Conservation (phyloP, 139 green algal species). For the Chlorella sp. region DNA sequence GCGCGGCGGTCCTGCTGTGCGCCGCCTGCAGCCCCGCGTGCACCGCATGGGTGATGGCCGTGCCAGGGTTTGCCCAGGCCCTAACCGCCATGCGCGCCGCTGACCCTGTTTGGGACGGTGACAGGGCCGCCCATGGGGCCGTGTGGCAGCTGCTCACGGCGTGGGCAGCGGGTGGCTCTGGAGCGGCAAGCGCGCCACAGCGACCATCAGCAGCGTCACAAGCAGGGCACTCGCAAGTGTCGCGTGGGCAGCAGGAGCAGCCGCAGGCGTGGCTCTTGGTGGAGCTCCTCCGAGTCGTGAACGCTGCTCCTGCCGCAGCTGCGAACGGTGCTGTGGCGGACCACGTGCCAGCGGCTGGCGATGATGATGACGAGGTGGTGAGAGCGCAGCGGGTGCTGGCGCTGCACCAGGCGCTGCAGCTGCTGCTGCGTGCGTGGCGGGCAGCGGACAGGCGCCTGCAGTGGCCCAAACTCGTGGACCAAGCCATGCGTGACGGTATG, state of each 20-base stretch:
- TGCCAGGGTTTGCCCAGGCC: conserved; percentile 17
- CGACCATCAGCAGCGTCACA: not conserved
- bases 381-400: not conserved
- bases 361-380: not conserved
- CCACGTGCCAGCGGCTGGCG: not conserved
- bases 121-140: conserved; percentile 33
- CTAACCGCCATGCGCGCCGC: too few relatives aligned
- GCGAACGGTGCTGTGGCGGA: not conserved
- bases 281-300: not conserved
- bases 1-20: conserved; percentile 21
- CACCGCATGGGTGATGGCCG: conserved; percentile 22
- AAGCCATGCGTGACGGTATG: not conserved
- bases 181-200: not conserved
- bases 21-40: conserved; percentile 12
- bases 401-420: conserved; percentile 12
- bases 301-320: not conserved
- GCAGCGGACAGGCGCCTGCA: not conserved
- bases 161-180: not conserved
- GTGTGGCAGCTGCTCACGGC: conserved; percentile 24
- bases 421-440: not conserved
- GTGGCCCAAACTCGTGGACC: not conserved
- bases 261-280: not conserved
- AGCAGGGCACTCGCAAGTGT: not conserved
- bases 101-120: too few relatives aligned
- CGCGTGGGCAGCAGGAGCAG: too few relatives aligned